A percentile compares a stretch with the other conserved stretches of the same genome.
Evolutionary conservation across 768 basidiomycete genomes (phyloP).

Genomic region (Boletus rubescentipes): DNA sequence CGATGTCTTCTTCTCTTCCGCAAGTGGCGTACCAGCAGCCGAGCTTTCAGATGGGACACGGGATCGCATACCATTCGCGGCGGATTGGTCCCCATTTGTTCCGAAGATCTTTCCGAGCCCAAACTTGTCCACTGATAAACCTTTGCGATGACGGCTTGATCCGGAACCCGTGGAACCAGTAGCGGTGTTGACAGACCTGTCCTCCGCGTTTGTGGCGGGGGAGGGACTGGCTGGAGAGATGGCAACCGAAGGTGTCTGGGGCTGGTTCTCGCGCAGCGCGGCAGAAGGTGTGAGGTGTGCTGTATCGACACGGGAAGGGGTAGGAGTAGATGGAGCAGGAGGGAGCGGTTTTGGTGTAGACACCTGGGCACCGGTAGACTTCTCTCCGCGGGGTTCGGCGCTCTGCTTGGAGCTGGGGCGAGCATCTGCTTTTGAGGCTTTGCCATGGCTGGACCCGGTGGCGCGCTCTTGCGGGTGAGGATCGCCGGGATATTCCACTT

Average conservation of each 20-base stretch:
- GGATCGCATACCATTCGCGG: constrained; percentile 35
- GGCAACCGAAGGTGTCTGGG: constrained; percentile 31
- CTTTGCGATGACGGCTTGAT: constrained; percentile 58
- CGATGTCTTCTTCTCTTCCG: constrained; percentile 20
- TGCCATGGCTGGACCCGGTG: constrained; percentile 22
- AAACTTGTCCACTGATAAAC: constrained; percentile 77
- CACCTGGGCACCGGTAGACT: constrained; percentile 10
- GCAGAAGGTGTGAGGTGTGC: constrained; percentile 23
- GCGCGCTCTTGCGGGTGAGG: constrained; percentile 30
- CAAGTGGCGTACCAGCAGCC: constrained; percentile 18
- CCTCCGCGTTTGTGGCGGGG: constrained; percentile 28
- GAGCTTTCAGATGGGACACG: constrained; percentile 46
- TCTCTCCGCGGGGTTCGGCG: constrained; percentile 22
- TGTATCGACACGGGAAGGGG: constrained; percentile 21
- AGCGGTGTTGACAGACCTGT: constrained; percentile 28
- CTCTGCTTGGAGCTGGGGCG: constrained; percentile 18
- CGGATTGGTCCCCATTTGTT: constrained; percentile 34
- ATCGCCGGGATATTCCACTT: constrained; percentile 86
- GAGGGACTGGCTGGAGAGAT: constrained; percentile 47
- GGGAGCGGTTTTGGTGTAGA: constrained; percentile 32
- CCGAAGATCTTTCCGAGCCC: constrained; percentile 76
- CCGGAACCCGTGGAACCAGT: constrained; percentile 39
- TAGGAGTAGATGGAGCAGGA: constrained; percentile 22
- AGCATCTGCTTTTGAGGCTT: constrained; percentile 17
- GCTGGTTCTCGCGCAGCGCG: constrained; percentile 28